These are phyloP conservation scores for Flaveria floridana DNA, from an alignment of 140 eudicot genomes.

Conservation along the genomic window DNA sequence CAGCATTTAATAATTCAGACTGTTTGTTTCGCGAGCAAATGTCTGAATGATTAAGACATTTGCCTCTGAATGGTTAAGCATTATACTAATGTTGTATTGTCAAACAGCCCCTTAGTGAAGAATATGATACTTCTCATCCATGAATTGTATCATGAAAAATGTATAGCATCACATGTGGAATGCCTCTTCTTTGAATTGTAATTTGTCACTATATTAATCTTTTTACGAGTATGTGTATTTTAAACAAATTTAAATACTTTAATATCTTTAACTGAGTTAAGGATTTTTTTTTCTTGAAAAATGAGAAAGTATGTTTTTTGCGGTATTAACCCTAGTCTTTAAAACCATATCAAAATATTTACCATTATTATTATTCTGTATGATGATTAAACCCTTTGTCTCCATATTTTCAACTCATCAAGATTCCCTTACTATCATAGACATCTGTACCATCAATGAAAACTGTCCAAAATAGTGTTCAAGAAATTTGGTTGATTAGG, in stretches of 20 bases:
- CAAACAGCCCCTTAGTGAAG: too few species aligned
- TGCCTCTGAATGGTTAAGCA: too few species aligned
- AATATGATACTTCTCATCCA: too few species aligned
- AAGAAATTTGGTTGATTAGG: neutral
- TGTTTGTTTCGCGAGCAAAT: too few species aligned
- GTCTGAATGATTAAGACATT: too few species aligned
- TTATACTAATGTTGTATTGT: too few species aligned
- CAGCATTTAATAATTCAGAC: too few species aligned
- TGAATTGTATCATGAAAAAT: too few species aligned
- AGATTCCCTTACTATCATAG: neutral
- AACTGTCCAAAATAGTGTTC: neutral
- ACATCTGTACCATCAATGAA: neutral
- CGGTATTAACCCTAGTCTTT: neutral
- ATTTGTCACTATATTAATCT: neutral
- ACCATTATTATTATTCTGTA: neutral
- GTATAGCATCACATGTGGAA: neutral
- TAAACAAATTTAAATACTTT: neutral
- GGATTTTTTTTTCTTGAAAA: neutral
- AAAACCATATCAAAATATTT: neutral
- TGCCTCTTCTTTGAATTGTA: neutral
- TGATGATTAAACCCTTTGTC: neutral
- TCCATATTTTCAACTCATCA: neutral
- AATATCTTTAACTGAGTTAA: too few species aligned
- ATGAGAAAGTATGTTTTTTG: neutral
- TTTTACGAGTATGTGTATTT: too few species aligned